Percentiles rank a stretch among this genome's conserved stretches.
Evolutionary conservation across 352 stramenopile genomes (phyloP).

Genomic region (Plasmopara muralis): DNA sequence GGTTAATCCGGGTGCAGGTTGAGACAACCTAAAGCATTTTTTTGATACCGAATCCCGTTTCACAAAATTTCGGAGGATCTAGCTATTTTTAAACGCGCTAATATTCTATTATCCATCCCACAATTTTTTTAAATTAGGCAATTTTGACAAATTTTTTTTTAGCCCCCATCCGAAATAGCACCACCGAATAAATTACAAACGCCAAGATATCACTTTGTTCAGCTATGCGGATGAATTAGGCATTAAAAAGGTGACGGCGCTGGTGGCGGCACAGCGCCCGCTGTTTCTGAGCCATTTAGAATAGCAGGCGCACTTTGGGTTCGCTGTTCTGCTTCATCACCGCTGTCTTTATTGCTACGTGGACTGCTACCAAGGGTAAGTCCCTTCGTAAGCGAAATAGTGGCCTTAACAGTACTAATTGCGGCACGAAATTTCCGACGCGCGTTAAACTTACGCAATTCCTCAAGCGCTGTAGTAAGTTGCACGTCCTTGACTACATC

Average conservation of each 20-base stretch:
- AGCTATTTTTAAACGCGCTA: too few relatives aligned
- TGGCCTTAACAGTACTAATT: slow-evolving; percentile 85
- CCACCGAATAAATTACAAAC: too few relatives aligned
- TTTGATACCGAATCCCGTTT: too few relatives aligned
- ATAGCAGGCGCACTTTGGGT: slow-evolving; percentile 8
- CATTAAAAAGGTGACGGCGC: slow-evolving; percentile 1
- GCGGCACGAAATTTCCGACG: slow-evolving; percentile 92
- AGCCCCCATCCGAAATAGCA: too few relatives aligned
- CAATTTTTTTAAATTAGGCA: too few relatives aligned
- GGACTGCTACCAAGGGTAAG: slow-evolving; percentile 35
- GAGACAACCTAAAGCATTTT: too few relatives aligned
- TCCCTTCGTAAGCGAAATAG: slow-evolving; percentile 69
- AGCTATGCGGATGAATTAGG: too few relatives aligned
- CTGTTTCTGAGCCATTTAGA: slow-evolving; percentile 1
- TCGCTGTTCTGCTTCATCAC: slow-evolving; percentile 20
- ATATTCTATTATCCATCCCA: too few relatives aligned
- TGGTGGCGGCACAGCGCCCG: slow-evolving; percentile 12
- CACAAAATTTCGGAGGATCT: too few relatives aligned
- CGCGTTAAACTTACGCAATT: slow-evolving; percentile 91
- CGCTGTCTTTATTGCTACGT: slow-evolving; percentile 23
- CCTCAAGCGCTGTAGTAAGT: slow-evolving; percentile 78
- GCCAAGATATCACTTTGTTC: too few relatives aligned
- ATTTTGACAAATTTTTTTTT: too few relatives aligned
- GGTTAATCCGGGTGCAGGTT: too few relatives aligned
- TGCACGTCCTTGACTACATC: slow-evolving; percentile 56